These are phyloP conservation scores for Arabidopsis suecica DNA, from an alignment of 345 rosid species.

Conservation along the genomic window DNA sequence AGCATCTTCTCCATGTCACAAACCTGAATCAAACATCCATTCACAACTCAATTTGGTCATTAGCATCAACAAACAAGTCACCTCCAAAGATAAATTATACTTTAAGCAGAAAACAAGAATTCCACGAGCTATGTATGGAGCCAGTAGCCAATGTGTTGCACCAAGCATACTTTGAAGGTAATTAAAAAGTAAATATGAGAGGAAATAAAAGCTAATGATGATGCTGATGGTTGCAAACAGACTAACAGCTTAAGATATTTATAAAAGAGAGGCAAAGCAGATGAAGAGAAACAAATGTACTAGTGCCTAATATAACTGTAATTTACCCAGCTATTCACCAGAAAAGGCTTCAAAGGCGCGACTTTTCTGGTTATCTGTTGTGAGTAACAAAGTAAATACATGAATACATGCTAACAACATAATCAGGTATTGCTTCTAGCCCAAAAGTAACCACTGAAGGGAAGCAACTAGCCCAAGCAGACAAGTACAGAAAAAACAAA, in stretches of 20 bases:
- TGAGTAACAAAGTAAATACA: not conserved
- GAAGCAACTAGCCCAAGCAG: constrained; percentile 12
- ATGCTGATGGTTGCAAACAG: constrained; percentile 1
- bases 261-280: constrained; percentile 2
- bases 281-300: not conserved
- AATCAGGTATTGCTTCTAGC: constrained; percentile 6
- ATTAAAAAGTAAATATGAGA: not conserved
- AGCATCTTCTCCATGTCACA: constrained; percentile 92
- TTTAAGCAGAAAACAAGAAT: constrained; percentile 3
- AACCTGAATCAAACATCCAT: constrained; percentile 94
- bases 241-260: not conserved
- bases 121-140: not conserved
- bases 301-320: not conserved
- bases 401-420: constrained; percentile 13
- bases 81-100: constrained; percentile 1
- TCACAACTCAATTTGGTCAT: constrained; percentile 66
- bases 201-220: not conserved
- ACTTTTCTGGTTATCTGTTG: not conserved
- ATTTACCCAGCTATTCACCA: constrained; percentile 15
- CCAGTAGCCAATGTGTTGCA: not conserved
- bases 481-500: not conserved
- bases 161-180: not conserved
- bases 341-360: not conserved
- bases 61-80: constrained; percentile 48
- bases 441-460: not conserved